A percentile compares a stretch with the other conserved stretches of the same genome.
Evolutionary conservation across 2,329 filamentous ascomycete genomes (phyloP).

Genomic region (Hypoxylon sp.): DNA sequence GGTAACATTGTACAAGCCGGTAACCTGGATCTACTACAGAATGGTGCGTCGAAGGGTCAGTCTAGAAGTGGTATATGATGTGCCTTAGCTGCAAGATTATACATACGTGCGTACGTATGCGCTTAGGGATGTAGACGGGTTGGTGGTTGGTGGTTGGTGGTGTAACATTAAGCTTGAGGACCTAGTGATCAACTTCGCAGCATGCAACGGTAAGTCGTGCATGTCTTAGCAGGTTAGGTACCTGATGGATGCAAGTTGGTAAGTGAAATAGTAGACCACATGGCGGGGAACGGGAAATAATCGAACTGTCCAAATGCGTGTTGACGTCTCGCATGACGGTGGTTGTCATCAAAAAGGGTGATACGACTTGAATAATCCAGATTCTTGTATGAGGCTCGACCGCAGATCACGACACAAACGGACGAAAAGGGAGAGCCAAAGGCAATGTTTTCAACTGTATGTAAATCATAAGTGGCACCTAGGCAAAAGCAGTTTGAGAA

Average conservation of each 20-base stretch:
- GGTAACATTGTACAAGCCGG: constrained; percentile 35
- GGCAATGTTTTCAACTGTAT: no score
- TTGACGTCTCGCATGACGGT: constrained; percentile 5
- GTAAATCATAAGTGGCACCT: not conserved
- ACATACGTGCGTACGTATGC: not conserved
- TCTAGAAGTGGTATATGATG: constrained; percentile 21
- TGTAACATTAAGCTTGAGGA: constrained; percentile 13
- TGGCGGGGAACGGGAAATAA: not conserved
- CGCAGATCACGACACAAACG: no score
- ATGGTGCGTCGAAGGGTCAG: constrained; percentile 8
- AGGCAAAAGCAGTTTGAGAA: not conserved
- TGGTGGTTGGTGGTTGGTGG: constrained; percentile 6
- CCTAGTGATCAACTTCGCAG: constrained; percentile 3
- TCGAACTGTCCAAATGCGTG: constrained; percentile 9
- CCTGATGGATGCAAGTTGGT: not conserved
- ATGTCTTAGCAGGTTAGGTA: constrained; percentile 2
- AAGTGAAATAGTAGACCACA: constrained; percentile 1
- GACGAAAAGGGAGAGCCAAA: no score
- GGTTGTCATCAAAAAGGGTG: no score
- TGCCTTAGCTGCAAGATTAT: not conserved
- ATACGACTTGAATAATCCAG: no score
- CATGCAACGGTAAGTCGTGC: constrained; percentile 5
- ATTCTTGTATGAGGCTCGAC: not conserved
- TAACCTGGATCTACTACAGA: constrained; percentile 32
- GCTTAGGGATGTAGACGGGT: not conserved